Conservation (phyloP, 2,329 filamentous ascomycete species). For the Penicillium griseofulvum region DNA sequence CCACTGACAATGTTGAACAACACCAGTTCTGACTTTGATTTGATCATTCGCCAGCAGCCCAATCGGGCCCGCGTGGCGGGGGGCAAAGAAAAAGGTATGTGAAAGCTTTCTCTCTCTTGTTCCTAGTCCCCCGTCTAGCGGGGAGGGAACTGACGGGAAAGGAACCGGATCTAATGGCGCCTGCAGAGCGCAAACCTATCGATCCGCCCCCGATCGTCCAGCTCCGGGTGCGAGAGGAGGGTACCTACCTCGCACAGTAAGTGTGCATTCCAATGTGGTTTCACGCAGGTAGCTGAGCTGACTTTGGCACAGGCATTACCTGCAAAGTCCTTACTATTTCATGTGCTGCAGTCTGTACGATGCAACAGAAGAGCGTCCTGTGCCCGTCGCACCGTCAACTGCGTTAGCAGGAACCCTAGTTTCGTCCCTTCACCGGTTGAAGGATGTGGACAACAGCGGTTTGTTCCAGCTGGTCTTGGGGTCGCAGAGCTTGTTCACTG, state of each 20-base stretch:
- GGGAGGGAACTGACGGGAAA: not conserved
- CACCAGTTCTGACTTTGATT: slow-evolving; percentile 55
- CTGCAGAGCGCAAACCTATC: slow-evolving; percentile 74
- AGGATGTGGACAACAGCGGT: slow-evolving; percentile 69
- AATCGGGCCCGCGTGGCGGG: slow-evolving; percentile 65
- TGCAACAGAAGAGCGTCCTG: slow-evolving; percentile 47
- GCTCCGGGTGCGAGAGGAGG: slow-evolving; percentile 54
- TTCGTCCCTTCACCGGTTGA: slow-evolving; percentile 78
- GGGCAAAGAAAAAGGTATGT: slow-evolving; percentile 70
- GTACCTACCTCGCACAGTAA: slow-evolving; percentile 59
- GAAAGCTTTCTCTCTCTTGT: not conserved
- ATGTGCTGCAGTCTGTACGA: slow-evolving; percentile 58
- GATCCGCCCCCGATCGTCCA: slow-evolving; percentile 81
- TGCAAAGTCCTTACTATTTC: slow-evolving; percentile 65
- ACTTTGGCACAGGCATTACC: slow-evolving; percentile 51
- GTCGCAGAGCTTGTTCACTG: not conserved
- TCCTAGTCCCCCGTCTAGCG: not conserved
- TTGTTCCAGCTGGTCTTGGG: slow-evolving; percentile 16
- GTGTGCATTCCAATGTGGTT: slow-evolving; percentile 28
- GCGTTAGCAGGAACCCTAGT: slow-evolving; percentile 69
- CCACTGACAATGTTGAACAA: slow-evolving; percentile 42
- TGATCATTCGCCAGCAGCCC: slow-evolving; percentile 65
- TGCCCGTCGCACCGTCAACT: slow-evolving; percentile 47
- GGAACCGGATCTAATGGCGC: not conserved
- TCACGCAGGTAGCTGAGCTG: slow-evolving; percentile 13